These are phyloP conservation scores for Apiospora aurea DNA, from an alignment of 2,329 filamentous ascomycete species.

Conservation along the genomic window DNA sequence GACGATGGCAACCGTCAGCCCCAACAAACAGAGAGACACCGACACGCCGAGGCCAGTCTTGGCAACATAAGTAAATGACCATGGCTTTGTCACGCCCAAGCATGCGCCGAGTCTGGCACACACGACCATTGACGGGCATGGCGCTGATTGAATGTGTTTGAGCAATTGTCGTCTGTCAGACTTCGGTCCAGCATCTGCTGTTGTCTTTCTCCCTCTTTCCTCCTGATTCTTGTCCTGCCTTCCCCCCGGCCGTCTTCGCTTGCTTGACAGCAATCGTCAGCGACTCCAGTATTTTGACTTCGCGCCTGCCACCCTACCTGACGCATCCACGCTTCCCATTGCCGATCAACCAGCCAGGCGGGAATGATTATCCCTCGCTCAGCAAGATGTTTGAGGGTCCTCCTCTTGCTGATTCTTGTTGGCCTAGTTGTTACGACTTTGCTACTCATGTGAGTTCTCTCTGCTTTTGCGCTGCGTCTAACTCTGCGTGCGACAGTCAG, in stretches of 20 bases:
- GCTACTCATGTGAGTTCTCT: slow-evolving; percentile 21
- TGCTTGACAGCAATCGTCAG: not conserved
- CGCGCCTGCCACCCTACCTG: not conserved
- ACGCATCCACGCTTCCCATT: slow-evolving; percentile 9
- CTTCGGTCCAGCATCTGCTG: not conserved
- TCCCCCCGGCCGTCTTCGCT: not conserved
- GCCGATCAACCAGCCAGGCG: not conserved
- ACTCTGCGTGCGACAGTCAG: not conserved
- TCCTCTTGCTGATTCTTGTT: slow-evolving; percentile 7
- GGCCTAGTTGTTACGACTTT: slow-evolving; percentile 6
- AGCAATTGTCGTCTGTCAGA: not conserved
- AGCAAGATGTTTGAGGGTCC: slow-evolving; percentile 10
- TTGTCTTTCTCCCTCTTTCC: not conserved
- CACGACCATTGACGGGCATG: slow-evolving; percentile 14
- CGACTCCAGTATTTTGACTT: slow-evolving; percentile 19
- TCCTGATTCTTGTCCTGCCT: not conserved
- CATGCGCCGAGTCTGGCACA: slow-evolving; percentile 13
- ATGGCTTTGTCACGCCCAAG: slow-evolving; percentile 11
- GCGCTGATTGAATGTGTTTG: not conserved
- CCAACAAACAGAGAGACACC: slow-evolving; percentile 9
- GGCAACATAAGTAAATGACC: not conserved
- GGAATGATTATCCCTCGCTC: slow-evolving; percentile 22
- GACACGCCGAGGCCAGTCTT: not conserved
- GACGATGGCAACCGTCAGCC: not conserved
- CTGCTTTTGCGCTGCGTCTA: not conserved